Evolutionary conservation across 768 basidiomycete genomes (phyloP).

Genomic region (Amanita polypyramis): DNA sequence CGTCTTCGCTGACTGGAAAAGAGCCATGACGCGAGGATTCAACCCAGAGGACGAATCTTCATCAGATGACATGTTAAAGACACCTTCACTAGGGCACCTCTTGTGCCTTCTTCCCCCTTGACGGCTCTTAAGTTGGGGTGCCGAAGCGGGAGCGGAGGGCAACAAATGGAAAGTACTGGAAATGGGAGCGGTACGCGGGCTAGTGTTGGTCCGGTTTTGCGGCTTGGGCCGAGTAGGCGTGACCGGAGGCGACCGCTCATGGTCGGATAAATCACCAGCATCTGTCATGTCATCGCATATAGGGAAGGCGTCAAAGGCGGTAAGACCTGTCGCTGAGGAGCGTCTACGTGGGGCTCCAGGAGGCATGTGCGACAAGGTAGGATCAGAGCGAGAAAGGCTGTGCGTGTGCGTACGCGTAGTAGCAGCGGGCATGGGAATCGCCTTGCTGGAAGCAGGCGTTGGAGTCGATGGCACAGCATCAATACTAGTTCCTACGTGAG

Average conservation of each 20-base stretch:
- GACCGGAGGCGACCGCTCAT: constrained; percentile 30
- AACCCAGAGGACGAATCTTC: constrained; percentile 39
- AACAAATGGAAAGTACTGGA: constrained; percentile 15
- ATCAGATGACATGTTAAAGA: constrained; percentile 70
- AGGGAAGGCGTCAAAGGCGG: constrained; percentile 36
- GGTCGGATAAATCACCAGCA: constrained; percentile 22
- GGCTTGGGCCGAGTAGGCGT: constrained; percentile 36
- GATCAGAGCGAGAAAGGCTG: constrained; percentile 42
- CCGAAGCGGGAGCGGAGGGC: constrained; percentile 24
- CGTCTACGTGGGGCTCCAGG: constrained; percentile 20
- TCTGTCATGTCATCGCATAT: constrained; percentile 68
- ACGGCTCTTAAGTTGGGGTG: constrained; percentile 19
- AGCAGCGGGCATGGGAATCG: constrained; percentile 38
- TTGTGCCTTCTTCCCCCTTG: constrained; percentile 31
- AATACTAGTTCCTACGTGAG: constrained; percentile 9
- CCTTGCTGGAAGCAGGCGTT: constrained; percentile 25
- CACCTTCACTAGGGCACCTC: constrained; percentile 59
- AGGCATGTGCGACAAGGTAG: constrained; percentile 27
- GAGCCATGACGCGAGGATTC: constrained; percentile 15
- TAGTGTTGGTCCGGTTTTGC: constrained; percentile 21
- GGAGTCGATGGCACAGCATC: constrained; percentile 13
- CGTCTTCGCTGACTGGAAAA: constrained; percentile 19
- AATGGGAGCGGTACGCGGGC: constrained; percentile 44
- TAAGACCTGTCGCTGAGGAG: constrained; percentile 17
- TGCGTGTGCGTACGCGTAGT: constrained; percentile 10